Evolutionary conservation across 352 stramenopile species (phyloP).

Genomic region (Globisporangium spinosum): DNA sequence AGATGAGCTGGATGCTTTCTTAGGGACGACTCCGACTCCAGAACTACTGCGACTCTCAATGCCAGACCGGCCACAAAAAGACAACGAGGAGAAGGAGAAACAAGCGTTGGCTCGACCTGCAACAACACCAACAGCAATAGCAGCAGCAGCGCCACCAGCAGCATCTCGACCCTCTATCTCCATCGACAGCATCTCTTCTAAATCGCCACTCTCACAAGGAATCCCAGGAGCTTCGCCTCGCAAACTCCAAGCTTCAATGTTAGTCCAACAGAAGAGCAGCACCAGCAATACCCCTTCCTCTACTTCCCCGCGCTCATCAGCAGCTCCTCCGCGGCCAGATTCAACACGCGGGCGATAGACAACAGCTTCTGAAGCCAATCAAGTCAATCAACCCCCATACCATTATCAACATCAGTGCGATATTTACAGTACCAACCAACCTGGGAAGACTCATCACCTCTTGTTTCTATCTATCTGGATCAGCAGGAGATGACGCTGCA

Average conservation of each 20-base stretch:
- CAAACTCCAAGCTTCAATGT: constrained; percentile 11
- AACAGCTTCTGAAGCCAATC: background rate
- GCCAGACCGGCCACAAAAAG: background rate
- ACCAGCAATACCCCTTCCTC: background rate
- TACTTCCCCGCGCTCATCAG: background rate
- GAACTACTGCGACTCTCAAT: background rate
- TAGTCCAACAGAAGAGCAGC: background rate
- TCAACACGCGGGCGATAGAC: constrained; percentile 5
- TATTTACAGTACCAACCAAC: background rate
- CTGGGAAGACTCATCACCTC: background rate
- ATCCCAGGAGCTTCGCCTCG: background rate
- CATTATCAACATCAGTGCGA: background rate
- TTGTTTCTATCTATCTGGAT: constrained; percentile 3
- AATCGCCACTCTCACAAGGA: background rate
- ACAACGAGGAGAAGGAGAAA: constrained; percentile 3
- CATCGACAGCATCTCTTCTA: constrained; percentile 1
- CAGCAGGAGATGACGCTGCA: constrained; percentile 65
- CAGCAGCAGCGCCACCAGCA: too few species aligned
- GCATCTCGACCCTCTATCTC: background rate
- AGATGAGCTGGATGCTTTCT: constrained; percentile 5
- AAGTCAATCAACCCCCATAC: background rate
- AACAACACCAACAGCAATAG: background rate
- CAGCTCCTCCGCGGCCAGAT: constrained; percentile 3
- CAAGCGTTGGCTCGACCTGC: background rate
- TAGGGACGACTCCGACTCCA: background rate